Conservation (phyloP, 139 green algal genomes). For the Coelastrella sp. region DNA sequence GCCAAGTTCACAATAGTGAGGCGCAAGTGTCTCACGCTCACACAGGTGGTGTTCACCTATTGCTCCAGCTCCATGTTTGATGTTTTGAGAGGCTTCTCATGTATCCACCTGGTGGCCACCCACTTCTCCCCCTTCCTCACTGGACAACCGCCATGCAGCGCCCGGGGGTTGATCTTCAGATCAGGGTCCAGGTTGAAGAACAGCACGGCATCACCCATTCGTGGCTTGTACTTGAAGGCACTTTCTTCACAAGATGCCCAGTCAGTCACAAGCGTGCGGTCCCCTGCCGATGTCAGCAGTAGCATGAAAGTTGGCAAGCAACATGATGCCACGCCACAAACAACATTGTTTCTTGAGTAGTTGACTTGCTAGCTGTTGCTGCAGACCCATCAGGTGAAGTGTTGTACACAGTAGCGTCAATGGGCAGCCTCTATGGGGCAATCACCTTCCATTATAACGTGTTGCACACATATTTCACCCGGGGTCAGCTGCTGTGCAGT, state of each 20-base stretch:
- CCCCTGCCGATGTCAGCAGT: conserved; percentile 1
- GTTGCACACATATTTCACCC: conserved; percentile 57
- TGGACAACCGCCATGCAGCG: conserved; percentile 73
- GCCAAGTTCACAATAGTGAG: no score
- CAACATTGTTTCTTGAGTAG: no score
- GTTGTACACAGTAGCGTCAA: no score
- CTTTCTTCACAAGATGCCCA: conserved; percentile 16
- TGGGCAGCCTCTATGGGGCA: no score
- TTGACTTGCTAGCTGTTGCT: no score
- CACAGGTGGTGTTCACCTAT: not conserved
- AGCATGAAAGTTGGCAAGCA: no score
- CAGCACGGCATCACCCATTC: conserved; percentile 83
- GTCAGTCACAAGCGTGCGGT: not conserved
- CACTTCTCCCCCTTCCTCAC: conserved; percentile 55
- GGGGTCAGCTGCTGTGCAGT: conserved; percentile 74
- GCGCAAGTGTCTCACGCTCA: no score
- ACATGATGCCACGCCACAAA: no score
- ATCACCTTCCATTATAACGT: no score
- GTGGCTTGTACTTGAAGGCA: conserved; percentile 71
- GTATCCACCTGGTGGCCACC: conserved; percentile 66
- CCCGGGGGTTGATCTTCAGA: conserved; percentile 56
- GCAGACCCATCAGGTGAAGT: no score
- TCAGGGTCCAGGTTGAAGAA: conserved; percentile 75
- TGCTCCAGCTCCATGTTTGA: not conserved
- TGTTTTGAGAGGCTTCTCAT: conserved; percentile 38